Evolutionary conservation across 306 rosid genomes (phyloP), one percentile per base, ranked within the genome.

Genomic region (Astragalus membranaceus): DNA sequence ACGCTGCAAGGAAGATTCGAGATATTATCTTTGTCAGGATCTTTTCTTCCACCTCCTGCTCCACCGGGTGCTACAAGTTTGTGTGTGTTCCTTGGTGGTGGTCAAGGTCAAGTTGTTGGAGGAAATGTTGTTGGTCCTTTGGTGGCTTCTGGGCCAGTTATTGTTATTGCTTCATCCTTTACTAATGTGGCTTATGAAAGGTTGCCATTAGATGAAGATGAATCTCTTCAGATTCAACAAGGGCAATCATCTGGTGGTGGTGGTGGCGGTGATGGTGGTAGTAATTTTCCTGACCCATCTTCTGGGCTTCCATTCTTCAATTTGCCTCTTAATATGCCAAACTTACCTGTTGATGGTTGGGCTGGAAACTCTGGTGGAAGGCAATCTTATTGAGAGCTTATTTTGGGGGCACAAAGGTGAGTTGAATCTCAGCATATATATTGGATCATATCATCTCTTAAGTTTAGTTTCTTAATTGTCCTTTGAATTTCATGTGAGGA

Each of bases 141-240:
- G 72, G 72, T 90, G 36, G 98, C 98, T 1, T 80, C 94, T 0
- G 98, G 98, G 0, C 97, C 98, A 0, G 88, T 93, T 7, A 93
- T 88, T 36, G 92, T 93, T 5, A 90, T 93, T 32, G 96, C 96
- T 15, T 93, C 98, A 1, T 90, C 98, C 1, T 93, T 93, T 23
- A 90, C 98, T 5, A 90, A 93, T 66, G 97, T 93, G 6, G 96
- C 97, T 0, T 93, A 93, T 44, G 98, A 93, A 81, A 88, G 97
- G 33, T 53, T 93, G 79, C 97, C 98, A 2, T 75, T 93, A 48
- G 98, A 88, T 1, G 97, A 90, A 47, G 96, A 91, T 7, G 98
- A 93, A 73, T 51, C 85, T 36, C 37, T 75, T 26, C 91, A 82
- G 76, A 79, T 84, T 71, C 91, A 83, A 37, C 89, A 81, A 67